Conservation (phyloP, 768 basidiomycete genomes). For the Lactifluus piperatus region DNA sequence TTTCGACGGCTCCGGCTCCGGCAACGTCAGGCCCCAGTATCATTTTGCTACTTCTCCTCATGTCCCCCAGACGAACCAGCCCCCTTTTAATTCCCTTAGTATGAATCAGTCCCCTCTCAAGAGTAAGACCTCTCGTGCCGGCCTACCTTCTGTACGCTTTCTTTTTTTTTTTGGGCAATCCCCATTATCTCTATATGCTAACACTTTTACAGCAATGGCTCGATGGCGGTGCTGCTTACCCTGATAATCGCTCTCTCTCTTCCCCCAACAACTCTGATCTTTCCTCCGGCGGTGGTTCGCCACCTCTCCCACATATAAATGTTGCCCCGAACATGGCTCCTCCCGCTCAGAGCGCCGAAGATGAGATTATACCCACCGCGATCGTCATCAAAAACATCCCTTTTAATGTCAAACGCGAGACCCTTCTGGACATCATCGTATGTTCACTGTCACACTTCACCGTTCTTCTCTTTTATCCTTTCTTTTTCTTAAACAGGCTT, state of each 20-base stretch:
- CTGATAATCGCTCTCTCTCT: slow-evolving; percentile 75
- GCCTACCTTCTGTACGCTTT: slow-evolving; percentile 58
- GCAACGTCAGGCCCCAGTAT: slow-evolving; percentile 49
- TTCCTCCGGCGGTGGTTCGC: slow-evolving; percentile 80
- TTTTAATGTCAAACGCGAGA: slow-evolving; percentile 96
- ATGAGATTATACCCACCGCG: slow-evolving; percentile 96
- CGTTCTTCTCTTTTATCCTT: not conserved
- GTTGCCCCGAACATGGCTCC: slow-evolving; percentile 41
- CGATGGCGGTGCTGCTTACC: slow-evolving; percentile 41
- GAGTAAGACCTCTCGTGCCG: slow-evolving; percentile 61
- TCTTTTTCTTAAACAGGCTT: slow-evolving; percentile 46
- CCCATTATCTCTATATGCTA: slow-evolving; percentile 4
- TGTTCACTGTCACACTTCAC: slow-evolving; percentile 28
- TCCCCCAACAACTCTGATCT: slow-evolving; percentile 85
- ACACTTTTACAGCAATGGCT: slow-evolving; percentile 68
- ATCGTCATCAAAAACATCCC: slow-evolving; percentile 99
- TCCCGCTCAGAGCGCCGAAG: slow-evolving; percentile 50
- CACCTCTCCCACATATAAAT: slow-evolving; percentile 41
- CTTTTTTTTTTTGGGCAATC: slow-evolving; percentile 7
- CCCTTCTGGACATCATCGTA: slow-evolving; percentile 92
- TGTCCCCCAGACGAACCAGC: slow-evolving; percentile 44
- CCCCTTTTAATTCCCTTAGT: slow-evolving; percentile 41
- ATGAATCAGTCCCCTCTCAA: slow-evolving; percentile 65
- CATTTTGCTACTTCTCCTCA: slow-evolving; percentile 60
- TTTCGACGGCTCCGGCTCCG: slow-evolving; percentile 54